These are phyloP conservation scores for Fusarium fujikuroi DNA, from an alignment of 2,329 filamentous ascomycete genomes.

Conservation along the genomic window DNA sequence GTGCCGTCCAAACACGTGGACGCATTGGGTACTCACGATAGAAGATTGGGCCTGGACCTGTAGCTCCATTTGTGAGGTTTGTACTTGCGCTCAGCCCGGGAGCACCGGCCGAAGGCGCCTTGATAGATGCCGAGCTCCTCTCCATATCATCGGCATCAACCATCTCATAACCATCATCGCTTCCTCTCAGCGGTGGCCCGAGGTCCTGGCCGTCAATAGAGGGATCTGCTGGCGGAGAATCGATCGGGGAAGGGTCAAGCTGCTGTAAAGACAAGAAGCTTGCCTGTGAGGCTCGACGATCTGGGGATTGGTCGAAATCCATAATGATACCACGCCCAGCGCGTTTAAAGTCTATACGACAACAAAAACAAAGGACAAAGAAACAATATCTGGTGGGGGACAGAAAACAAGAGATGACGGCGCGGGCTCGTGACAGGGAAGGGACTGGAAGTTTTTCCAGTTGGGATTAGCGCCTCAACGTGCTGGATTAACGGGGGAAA, in stretches of 20 bases:
- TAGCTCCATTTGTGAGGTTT: constrained; percentile 28
- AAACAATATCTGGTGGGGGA: constrained; percentile 31
- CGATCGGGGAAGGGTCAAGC: constrained; percentile 85
- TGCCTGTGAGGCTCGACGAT: constrained; percentile 42
- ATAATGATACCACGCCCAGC: constrained; percentile 34
- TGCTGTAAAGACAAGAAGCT: constrained; percentile 73
- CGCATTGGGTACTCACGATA: constrained; percentile 68
- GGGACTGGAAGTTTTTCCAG: constrained; percentile 28
- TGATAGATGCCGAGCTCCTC: constrained; percentile 46
- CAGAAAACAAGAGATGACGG: constrained; percentile 27
- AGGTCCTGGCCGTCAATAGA: constrained; percentile 56
- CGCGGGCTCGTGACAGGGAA: constrained; percentile 25
- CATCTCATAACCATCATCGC: constrained; percentile 47
- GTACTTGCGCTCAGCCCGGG: constrained; percentile 67
- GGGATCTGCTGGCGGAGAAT: constrained; percentile 58
- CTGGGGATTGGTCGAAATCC: constrained; percentile 37
- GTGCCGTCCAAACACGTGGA: neutral
- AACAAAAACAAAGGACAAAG: neutral
- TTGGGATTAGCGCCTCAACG: constrained; percentile 45
- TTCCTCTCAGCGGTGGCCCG: constrained; percentile 39
- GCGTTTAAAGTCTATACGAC: neutral
- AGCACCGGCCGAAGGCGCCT: constrained; percentile 57
- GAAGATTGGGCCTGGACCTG: constrained; percentile 75
- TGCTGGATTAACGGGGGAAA: constrained; percentile 20
- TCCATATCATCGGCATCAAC: constrained; percentile 46